Conservation (phyloP, 1,139 yeast species). For the Lodderomyces pseudojiufengensis region DNA sequence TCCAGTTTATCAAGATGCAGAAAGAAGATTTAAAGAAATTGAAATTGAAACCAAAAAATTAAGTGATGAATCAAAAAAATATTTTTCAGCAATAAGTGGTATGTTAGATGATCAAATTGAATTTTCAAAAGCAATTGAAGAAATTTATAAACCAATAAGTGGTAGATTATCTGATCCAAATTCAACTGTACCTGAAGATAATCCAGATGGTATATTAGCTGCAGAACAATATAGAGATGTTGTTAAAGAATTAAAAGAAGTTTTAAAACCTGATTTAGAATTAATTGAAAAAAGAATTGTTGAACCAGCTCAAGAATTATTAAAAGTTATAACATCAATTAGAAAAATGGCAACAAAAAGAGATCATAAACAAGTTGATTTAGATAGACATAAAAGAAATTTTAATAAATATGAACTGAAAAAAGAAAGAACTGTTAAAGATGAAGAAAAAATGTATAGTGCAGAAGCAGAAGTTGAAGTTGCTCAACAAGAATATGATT, state of each 20-base stretch:
- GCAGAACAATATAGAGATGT: slow-evolving; percentile 87
- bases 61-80: slow-evolving; percentile 85
- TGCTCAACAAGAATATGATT: slow-evolving; percentile 94
- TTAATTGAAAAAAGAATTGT: slow-evolving; percentile 87
- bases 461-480: slow-evolving; percentile 87
- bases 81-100: slow-evolving; percentile 86
- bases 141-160: slow-evolving; percentile 91
- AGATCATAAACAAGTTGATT: slow-evolving; percentile 90
- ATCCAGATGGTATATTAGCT: slow-evolving; percentile 94
- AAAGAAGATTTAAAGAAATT: slow-evolving; percentile 88
- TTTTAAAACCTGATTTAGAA: slow-evolving; percentile 88
- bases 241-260: slow-evolving; percentile 79
- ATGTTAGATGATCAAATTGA: slow-evolving; percentile 93
- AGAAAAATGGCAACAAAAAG: slow-evolving; percentile 94
- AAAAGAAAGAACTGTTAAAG: slow-evolving; percentile 79
- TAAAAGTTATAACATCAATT: slow-evolving; percentile 74
- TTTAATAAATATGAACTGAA: slow-evolving; percentile 72
- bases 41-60: slow-evolving; percentile 86
- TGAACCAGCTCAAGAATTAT: slow-evolving; percentile 86
- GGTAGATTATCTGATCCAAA: slow-evolving; percentile 90
- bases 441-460: slow-evolving; percentile 83
- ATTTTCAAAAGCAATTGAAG: slow-evolving; percentile 90
- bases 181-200: slow-evolving; percentile 81
- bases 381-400: slow-evolving; percentile 77
- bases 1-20: slow-evolving; percentile 91